Evolutionary conservation across 768 basidiomycete species (phyloP).

Genomic region (Leccinellum albellum): DNA sequence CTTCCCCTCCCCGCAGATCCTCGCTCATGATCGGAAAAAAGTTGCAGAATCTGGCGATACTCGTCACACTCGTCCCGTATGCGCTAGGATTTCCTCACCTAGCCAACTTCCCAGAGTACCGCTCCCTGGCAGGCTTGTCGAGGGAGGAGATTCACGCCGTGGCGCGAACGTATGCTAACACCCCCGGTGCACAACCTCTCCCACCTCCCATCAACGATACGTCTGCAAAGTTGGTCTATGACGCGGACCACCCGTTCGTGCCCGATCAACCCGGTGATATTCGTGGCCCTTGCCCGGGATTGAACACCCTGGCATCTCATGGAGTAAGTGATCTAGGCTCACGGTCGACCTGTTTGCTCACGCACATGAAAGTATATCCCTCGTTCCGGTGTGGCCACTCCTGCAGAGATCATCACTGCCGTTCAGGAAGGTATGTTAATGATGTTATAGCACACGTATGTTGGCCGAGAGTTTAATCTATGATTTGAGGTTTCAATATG

Average conservation of each 20-base stretch:
- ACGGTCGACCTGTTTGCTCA: background rate
- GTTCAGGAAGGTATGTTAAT: slow-evolving; percentile 18
- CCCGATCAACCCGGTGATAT: slow-evolving; percentile 17
- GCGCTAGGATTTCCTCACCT: slow-evolving; percentile 12
- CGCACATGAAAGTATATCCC: slow-evolving; percentile 14
- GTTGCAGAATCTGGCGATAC: slow-evolving; percentile 3
- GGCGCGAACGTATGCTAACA: slow-evolving; percentile 11
- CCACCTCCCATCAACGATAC: slow-evolving; percentile 23
- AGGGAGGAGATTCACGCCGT: slow-evolving; percentile 11
- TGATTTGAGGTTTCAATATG: slow-evolving; percentile 22
- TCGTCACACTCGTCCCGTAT: slow-evolving; percentile 7
- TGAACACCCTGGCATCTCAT: slow-evolving; percentile 26
- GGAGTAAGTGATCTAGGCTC: slow-evolving; percentile 14
- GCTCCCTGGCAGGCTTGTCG: slow-evolving; percentile 21
- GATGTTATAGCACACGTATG: too few relatives aligned
- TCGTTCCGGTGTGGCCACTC: slow-evolving; percentile 18
- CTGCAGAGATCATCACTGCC: slow-evolving; percentile 21
- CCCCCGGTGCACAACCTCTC: slow-evolving; percentile 22
- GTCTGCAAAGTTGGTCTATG: slow-evolving; percentile 21
- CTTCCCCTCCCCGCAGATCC: background rate
- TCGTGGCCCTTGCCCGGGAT: slow-evolving; percentile 23
- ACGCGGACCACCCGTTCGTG: slow-evolving; percentile 16
- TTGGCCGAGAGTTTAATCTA: background rate
- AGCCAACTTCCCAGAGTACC: slow-evolving; percentile 16
- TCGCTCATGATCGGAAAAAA: background rate